Evolutionary conservation across 106 monocot genomes (phyloP), one percentile per base, ranked within the genome.

Genomic region (Dactylorhiza incarnata): DNA sequence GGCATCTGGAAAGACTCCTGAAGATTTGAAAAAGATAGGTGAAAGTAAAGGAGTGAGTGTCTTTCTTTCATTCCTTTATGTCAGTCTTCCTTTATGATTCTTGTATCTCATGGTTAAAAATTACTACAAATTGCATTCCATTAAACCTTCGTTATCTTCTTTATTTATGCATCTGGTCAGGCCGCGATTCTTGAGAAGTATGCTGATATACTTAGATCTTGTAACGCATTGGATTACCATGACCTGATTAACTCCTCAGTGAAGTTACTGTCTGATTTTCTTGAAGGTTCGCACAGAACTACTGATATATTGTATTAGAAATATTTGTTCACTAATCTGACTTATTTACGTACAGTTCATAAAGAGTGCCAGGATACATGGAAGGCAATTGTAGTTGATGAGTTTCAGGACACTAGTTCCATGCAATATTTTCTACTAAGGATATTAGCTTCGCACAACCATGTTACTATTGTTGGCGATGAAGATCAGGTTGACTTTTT

Each of bases 331-430:
- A 49, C 54, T 78, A 77, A 48, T 61, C 55, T 82, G 5, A 2
- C 10, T 76, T 59, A 19, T 76, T 16, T 52, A 23, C 16, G 46
- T 80, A 7, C 74, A 96, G 95, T 96, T 69, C 83, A 73, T 72
- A 77, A 83, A 74, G 85, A 85, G 54, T 96, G 93, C 74, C 66
- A 78, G 68, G 78, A 85, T 53, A 83, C 46, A 74, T 96, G 95
- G 95, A 88, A 86, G 75, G 92, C 95, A n/a, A 85, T 96, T 62
- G 87, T 96, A 23, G 92, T 96, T 23, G 92, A 93, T 87, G 95
- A 96, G 80, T 96, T 93, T 88, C 95, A 96, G 76, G 95, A 96
- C 74, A 96, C 95, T 50, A 96, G 92, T 83, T 87, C 88, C 49
- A 93, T 93, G 93, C 95, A 96, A 63, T 96, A 93, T 84, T 73